Percentiles rank a stretch among this genome's conserved stretches.
Evolutionary conservation across 495 filamentous ascomycete species (phyloP).

Genomic region (Neurospora tetrasperma): DNA sequence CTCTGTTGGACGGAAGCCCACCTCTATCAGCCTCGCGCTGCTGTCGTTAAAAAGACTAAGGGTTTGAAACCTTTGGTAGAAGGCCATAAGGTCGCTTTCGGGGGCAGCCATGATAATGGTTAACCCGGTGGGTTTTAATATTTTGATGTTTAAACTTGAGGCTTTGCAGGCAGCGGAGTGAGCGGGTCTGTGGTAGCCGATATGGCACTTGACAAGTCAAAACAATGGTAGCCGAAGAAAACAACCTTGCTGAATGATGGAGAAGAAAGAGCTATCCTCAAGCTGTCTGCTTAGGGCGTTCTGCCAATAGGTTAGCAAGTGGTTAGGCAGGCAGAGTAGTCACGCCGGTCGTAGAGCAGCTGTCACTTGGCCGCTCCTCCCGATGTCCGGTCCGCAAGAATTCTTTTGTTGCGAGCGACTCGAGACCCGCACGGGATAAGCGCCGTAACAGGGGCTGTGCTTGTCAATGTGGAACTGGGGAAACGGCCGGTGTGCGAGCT

Average conservation of each 20-base stretch:
- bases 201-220: not conserved
- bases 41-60: constrained; percentile 26
- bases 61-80: constrained; percentile 31
- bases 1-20: constrained; percentile 9
- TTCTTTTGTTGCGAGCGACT: not conserved
- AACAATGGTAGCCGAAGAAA: not conserved
- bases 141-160: not conserved
- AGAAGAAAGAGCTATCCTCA: not conserved
- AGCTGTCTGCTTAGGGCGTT: not conserved
- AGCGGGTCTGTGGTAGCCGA: not conserved
- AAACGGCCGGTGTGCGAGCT: not conserved
- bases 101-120: not conserved
- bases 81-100: constrained; percentile 22
- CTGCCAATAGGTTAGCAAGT: not conserved
- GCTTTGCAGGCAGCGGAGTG: not conserved
- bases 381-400: not conserved
- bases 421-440: not conserved
- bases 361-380: not conserved
- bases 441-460: not conserved
- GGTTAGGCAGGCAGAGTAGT: not conserved
- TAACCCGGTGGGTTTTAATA: not conserved
- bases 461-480: not conserved
- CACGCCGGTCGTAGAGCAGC: not conserved
- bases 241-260: not conserved
- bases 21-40: constrained; percentile 29